These are phyloP conservation scores for Amoeboradix gromovi DNA, from an alignment of 371 early-diverging fungal species.

Conservation along the genomic window DNA sequence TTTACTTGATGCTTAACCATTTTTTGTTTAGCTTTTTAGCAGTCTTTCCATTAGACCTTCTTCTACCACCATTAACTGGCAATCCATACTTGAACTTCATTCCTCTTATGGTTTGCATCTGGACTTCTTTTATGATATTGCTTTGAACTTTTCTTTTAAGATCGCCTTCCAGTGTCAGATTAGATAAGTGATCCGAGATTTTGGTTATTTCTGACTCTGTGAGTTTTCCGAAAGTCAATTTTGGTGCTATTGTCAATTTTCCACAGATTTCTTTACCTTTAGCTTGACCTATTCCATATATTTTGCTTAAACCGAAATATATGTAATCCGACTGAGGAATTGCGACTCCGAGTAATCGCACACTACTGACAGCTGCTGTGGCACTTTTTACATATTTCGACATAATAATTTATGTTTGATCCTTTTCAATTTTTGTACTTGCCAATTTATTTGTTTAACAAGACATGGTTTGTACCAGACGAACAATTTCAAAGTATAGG, in stretches of 20 bases:
- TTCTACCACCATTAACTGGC: slow-evolving; percentile 70
- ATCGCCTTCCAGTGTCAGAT: slow-evolving; percentile 69
- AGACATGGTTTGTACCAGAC: not conserved
- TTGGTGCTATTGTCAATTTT: slow-evolving; percentile 39
- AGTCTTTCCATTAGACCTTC: slow-evolving; percentile 54
- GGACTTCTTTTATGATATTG: slow-evolving; percentile 44
- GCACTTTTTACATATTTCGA: not conserved
- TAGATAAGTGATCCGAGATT: slow-evolving; percentile 44
- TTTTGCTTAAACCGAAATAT: slow-evolving; percentile 26
- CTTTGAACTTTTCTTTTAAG: slow-evolving; percentile 42
- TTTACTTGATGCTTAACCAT: slow-evolving; percentile 10
- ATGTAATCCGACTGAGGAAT: not conserved
- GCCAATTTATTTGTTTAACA: not conserved
- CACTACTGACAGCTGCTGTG: not conserved
- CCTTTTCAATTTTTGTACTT: not conserved
- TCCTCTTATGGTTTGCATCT: slow-evolving; percentile 52
- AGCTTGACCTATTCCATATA: slow-evolving; percentile 65
- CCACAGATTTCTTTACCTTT: slow-evolving; percentile 44
- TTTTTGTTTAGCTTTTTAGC: slow-evolving; percentile 46
- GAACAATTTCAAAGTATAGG: not conserved
- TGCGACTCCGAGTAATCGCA: not conserved
- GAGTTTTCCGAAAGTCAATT: slow-evolving; percentile 46
- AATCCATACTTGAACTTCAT: slow-evolving; percentile 50
- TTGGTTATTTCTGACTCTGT: slow-evolving; percentile 55
- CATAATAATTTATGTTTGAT: not conserved